phyloP scores from a whole-genome alignment of 108 stramenopile genomes.

The Cyclostephanos invisitatus region DNA sequence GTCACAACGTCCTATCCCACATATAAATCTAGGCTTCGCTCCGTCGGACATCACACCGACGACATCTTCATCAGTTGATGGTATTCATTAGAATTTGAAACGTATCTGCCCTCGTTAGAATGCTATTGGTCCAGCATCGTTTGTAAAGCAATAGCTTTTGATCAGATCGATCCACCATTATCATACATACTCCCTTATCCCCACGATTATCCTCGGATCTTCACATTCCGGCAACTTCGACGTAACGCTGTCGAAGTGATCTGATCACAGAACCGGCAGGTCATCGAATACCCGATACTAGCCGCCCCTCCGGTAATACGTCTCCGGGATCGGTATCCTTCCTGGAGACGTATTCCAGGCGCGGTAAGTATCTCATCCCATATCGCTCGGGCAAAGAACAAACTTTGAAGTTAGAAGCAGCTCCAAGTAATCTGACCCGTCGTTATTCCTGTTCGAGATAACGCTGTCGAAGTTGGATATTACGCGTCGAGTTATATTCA shows the following conservation, averaged over 20 bases:
- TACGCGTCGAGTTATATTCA: slow-evolving; percentile 27
- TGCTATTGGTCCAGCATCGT: no score
- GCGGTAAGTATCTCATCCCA: slow-evolving; percentile 63
- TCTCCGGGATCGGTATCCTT: slow-evolving; percentile 55
- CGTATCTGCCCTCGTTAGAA: no score
- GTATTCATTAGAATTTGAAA: no score
- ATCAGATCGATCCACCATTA: slow-evolving; percentile 57
- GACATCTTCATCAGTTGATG: background rate
- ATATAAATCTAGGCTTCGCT: no score
- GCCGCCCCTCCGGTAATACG: slow-evolving; percentile 46
- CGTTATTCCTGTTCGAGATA: slow-evolving; percentile 13
- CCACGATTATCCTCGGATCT: slow-evolving; percentile 38
- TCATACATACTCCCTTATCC: slow-evolving; percentile 28
- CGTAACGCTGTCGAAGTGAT: slow-evolving; percentile 48
- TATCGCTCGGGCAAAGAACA: slow-evolving; percentile 53
- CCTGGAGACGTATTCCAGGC: slow-evolving; percentile 54
- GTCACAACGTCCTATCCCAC: no score
- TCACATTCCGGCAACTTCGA: slow-evolving; percentile 43
- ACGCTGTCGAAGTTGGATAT: slow-evolving; percentile 52
- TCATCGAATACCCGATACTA: slow-evolving; percentile 47
- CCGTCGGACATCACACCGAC: background rate
- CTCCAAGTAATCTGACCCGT: slow-evolving; percentile 21
- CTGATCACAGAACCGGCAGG: slow-evolving; percentile 59
- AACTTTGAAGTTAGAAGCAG: slow-evolving; percentile 48
- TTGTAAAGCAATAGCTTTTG: slow-evolving; percentile 13